A percentile compares a stretch with the other conserved stretches of the same genome.
phyloP scores from a whole-genome alignment of 768 basidiomycete species.

The Mycena crocata region DNA sequence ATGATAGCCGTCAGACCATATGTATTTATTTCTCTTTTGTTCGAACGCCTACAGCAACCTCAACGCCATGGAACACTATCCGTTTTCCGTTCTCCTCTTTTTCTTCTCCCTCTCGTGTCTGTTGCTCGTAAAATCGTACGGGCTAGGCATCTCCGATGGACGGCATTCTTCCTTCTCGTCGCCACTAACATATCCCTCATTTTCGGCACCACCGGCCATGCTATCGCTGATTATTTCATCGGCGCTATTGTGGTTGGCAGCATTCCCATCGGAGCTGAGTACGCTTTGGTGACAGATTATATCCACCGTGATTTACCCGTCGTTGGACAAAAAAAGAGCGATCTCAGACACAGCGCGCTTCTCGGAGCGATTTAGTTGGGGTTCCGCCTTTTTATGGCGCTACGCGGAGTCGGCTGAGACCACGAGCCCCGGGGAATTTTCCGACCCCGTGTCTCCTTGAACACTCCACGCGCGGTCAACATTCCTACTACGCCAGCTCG shows the following conservation, averaged over 20 bases:
- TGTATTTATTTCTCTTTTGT: too few species aligned
- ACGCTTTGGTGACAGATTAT: constrained; percentile 2
- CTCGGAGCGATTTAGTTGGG: not conserved
- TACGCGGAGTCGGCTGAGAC: constrained; percentile 45
- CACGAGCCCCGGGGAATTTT: constrained; percentile 38
- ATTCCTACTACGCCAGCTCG: constrained; percentile 38
- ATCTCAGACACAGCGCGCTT: constrained; percentile 1
- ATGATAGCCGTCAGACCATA: too few species aligned
- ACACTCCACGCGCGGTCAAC: constrained; percentile 24
- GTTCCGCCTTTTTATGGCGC: constrained; percentile 10
- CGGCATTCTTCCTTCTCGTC: not conserved
- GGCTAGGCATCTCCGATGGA: not conserved
- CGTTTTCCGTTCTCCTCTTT: not conserved
- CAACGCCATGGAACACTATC: not conserved
- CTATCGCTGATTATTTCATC: constrained; percentile 9
- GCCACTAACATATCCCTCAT: constrained; percentile 1
- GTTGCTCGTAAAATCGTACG: constrained; percentile 5
- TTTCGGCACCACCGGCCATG: constrained; percentile 7
- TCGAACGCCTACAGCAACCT: too few species aligned
- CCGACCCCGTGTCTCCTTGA: constrained; percentile 32
- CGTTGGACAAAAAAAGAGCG: not conserved
- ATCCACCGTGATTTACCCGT: constrained; percentile 5
- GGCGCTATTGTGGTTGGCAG: not conserved
- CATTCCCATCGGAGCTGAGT: not conserved
- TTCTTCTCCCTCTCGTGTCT: not conserved